phyloP scores from a whole-genome alignment of 352 stramenopile species.

The Phytophthora syringae region DNA sequence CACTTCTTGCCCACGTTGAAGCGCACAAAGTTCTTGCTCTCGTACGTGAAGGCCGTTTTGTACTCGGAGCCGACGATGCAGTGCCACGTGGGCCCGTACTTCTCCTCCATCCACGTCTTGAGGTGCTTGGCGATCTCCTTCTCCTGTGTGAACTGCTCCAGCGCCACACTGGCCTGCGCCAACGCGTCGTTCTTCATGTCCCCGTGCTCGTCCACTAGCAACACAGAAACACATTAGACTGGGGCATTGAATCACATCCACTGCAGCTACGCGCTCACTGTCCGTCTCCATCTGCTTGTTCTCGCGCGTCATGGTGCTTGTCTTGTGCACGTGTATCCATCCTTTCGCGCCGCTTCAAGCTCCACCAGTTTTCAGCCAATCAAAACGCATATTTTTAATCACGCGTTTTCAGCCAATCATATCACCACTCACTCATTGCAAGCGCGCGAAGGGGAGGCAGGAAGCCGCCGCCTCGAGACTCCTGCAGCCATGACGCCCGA shows the following conservation, averaged over 20 bases:
- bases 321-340: too few relatives aligned
- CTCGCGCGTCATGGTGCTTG: conserved; percentile 54
- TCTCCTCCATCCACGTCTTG: conserved; percentile 78
- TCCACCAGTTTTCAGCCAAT: neutral
- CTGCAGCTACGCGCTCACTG: conserved; percentile 43
- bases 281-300: conserved; percentile 88
- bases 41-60: conserved; percentile 51
- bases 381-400: too few relatives aligned
- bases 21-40: conserved; percentile 88
- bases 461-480: conserved; percentile 8
- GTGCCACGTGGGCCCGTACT: conserved; percentile 74
- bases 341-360: conserved; percentile 24
- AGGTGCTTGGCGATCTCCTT: conserved; percentile 85
- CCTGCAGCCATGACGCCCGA: conserved; percentile 75
- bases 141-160: conserved; percentile 82
- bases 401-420: conserved; percentile 25
- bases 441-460: conserved; percentile 11
- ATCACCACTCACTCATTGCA: conserved; percentile 14
- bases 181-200: conserved; percentile 87
- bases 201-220: conserved; percentile 81
- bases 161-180: conserved; percentile 63
- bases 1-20: conserved; percentile 89
- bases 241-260: neutral
- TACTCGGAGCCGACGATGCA: conserved; percentile 76
- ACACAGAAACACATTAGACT: neutral